These are phyloP conservation scores for Dioscorea alata DNA, from an alignment of 106 monocot species.

Conservation along the genomic window DNA sequence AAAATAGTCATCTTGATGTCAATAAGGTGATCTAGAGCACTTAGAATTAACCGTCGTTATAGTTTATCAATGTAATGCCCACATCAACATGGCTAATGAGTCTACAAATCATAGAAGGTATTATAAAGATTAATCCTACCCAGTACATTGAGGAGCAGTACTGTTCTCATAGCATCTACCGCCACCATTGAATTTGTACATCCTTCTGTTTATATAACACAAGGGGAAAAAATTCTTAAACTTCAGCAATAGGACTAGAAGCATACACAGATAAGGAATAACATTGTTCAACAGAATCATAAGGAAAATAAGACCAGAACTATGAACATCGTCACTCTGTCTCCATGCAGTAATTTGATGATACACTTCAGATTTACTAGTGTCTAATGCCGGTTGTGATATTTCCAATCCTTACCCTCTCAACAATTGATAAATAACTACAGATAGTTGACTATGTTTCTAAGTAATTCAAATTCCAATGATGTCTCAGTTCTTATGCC, in stretches of 20 bases:
- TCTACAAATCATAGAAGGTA: conserved; percentile 47
- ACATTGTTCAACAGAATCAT: neutral
- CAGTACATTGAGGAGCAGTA: conserved; percentile 75
- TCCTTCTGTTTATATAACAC: conserved; percentile 48
- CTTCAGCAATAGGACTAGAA: neutral
- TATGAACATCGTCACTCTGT: conserved; percentile 52
- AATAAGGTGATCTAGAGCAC: too few relatives aligned
- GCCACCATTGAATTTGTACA: conserved; percentile 59
- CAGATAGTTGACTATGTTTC: conserved; percentile 4
- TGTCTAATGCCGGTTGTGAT: conserved; percentile 73
- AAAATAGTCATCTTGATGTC: too few relatives aligned
- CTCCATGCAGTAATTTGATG: conserved; percentile 62
- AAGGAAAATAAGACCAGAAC: conserved; percentile 15
- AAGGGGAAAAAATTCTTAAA: neutral
- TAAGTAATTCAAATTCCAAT: neutral
- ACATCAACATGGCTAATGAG: conserved; percentile 48
- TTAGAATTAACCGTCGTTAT: too few relatives aligned
- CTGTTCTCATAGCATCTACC: conserved; percentile 70
- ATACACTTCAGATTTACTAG: conserved; percentile 41
- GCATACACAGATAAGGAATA: too few relatives aligned
- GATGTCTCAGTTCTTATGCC: too few relatives aligned
- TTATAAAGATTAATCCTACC: conserved; percentile 21
- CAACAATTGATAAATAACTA: conserved; percentile 49
- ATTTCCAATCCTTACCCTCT: conserved; percentile 61
- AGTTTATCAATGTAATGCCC: conserved; percentile 8